Conservation (phyloP, 352 stramenopile species). For the Pythium myriotylum region DNA sequence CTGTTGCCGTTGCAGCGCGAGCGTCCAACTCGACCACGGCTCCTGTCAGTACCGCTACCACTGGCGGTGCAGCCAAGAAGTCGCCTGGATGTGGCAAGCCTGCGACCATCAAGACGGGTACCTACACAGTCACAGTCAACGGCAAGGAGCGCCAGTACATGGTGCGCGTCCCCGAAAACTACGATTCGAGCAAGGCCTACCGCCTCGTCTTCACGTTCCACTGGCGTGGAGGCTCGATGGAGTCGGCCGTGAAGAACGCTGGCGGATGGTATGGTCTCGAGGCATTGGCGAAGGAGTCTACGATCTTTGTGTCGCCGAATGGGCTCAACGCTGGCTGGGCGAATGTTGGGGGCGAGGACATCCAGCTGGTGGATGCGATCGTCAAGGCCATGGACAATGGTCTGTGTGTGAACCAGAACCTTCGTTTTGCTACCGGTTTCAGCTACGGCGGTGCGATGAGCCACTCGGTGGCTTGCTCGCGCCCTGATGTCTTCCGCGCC, state of each 20-base stretch:
- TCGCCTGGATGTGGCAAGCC: slow-evolving; percentile 15
- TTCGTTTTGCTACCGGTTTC: slow-evolving; percentile 38
- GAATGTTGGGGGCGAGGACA: slow-evolving; percentile 32
- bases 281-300: slow-evolving; percentile 21
- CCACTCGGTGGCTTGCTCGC: slow-evolving; percentile 31
- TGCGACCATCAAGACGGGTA: slow-evolving; percentile 13
- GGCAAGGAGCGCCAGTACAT: slow-evolving; percentile 33
- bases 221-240: slow-evolving; percentile 29
- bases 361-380: slow-evolving; percentile 30
- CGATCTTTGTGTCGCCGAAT: slow-evolving; percentile 36
- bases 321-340: slow-evolving; percentile 20
- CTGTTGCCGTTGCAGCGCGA: background rate
- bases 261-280: slow-evolving; percentile 29
- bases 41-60: too few species aligned
- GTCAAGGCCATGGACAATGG: slow-evolving; percentile 29
- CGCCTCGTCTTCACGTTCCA: slow-evolving; percentile 34
- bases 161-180: slow-evolving; percentile 32
- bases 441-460: slow-evolving; percentile 34
- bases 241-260: slow-evolving; percentile 30
- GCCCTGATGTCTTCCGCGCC: slow-evolving; percentile 25
- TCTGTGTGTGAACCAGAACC: slow-evolving; percentile 30
- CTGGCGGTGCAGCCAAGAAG: background rate
- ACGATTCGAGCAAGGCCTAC: slow-evolving; percentile 24
- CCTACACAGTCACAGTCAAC: slow-evolving; percentile 30
- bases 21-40: background rate